Conservation (phyloP, 371 early-diverging fungal genomes). For the Syncephalastrum contaminatum region DNA sequence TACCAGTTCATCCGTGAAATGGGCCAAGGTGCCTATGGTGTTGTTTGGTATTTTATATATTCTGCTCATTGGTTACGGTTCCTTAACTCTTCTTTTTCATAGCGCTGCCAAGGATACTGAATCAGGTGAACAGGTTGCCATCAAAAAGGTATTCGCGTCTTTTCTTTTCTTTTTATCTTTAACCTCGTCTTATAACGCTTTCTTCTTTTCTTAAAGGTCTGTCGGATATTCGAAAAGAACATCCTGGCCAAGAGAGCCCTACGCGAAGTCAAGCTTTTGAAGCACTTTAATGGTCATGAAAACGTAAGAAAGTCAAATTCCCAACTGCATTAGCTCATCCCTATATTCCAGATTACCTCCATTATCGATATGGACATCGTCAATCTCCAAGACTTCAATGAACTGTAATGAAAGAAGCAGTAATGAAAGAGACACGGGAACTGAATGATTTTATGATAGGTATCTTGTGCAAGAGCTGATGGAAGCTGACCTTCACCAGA, state of each 20-base stretch:
- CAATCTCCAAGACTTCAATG: conserved; percentile 70
- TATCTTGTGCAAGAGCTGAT: conserved; percentile 92
- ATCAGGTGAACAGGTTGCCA: conserved; percentile 86
- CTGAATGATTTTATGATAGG: conserved; percentile 25
- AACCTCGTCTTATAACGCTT: neutral
- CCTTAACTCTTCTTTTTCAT: conserved; percentile 8
- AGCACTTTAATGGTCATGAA: conserved; percentile 89
- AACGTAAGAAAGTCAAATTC: conserved; percentile 73
- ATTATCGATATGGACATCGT: conserved; percentile 62
- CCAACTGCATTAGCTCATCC: neutral
- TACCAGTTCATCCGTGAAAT: conserved; percentile 85
- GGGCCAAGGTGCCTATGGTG: conserved; percentile 90
- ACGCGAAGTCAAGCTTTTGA: conserved; percentile 86
- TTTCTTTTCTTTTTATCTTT: neutral
- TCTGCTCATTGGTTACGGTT: neutral
- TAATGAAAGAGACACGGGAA: too few relatives aligned
- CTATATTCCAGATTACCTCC: conserved; percentile 71
- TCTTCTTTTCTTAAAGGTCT: conserved; percentile 25
- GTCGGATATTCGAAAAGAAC: conserved; percentile 71
- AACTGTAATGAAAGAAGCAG: conserved; percentile 60
- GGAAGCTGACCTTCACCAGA: conserved; percentile 99
- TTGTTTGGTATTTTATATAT: conserved; percentile 18
- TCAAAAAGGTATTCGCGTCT: conserved; percentile 76
- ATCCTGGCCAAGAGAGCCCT: conserved; percentile 86
- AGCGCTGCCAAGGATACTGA: conserved; percentile 80